Evolutionary conservation across 2,329 filamentous ascomycete genomes (phyloP), one percentile per base, ranked within the genome.

Genomic region (Xylariaceae sp.): DNA sequence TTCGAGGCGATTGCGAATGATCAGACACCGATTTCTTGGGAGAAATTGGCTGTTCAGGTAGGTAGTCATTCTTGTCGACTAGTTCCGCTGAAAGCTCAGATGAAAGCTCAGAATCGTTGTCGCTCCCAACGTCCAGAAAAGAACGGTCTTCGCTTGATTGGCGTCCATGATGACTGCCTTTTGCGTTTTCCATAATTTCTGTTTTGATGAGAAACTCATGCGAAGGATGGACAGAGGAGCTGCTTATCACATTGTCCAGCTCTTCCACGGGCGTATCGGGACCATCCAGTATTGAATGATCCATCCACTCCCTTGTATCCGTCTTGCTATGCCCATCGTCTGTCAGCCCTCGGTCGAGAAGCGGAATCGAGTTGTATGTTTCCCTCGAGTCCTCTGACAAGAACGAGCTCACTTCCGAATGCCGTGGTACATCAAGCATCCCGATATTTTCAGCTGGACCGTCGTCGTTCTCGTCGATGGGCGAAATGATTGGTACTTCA

Each of bases 311-410:
- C 6, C 59, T 62, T 9, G 65, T 65, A 19, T 57, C 53, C 29
- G 60, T 63, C 42, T 64, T 65, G 48, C 68, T 70, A 7, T 56
- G 63, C 1, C 62, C 71, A 47, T 79, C 73, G 32, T 79, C 74
- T 0, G 71, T 73, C 22, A 74, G 58, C 3, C 76, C 85, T 37
- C 85, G 78, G 46, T 91, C 84, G 11, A 94, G 73, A 7, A 93
- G 72, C 3, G 89, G 87, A 26, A 83, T 81, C 0, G 87, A 90
- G 30, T 79, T 83, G 58, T 89, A 89, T 0, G 87, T 91, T 37
- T 83, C 81, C 19, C 79, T 75, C 0, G 87, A 89, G 42, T 76
- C 78, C 12, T 79, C 74, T 1, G 78, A 78, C 3, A 78, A 48
- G 50, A 77, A 73, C 0, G 76, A 78, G 30, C 59, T 64, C 2